Base-by-base conservation (phyloP, 176 grass and related monocot genomes). In the Urochloa ruziziensis region DNA sequence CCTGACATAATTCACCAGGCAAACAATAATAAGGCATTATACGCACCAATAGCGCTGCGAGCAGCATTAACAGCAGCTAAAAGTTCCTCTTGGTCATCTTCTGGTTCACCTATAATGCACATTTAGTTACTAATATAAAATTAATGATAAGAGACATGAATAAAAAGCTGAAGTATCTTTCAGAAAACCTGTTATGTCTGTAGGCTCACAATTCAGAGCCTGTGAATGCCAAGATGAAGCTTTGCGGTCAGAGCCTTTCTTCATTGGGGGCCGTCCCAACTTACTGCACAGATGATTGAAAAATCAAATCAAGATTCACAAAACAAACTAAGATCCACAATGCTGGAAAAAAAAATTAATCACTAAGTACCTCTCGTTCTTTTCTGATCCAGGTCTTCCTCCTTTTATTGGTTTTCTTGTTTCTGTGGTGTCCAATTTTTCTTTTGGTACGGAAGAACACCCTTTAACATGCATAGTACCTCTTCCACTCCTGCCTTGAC, bases 61-160 rank as follows among this genome's bases (percentile, higher is more conserved):
- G 92, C 91, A 85, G 91, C 90, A 51, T 88, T 83, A 82, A 87
- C 92, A 90, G 88, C 94, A 90, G 90, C 83, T 90, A 90, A 88
- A 83, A 94, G 83, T 80, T 94, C 90, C 83, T 92, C 94, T 63
- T 36, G 88, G 86, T 92, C 94, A 92, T 94, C 94, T 44, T 90
- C 87, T 70, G 78, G 72, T 83, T 90, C 85, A 88, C 76, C 94
- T 97, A 75, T 80, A 97, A 39, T 67, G 33, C 21, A 77, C 70
- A 86, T 60, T 27, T 52, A 81, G 36, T 46, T 90, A 80, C 18
- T 80, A 77, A 71, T 21, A 80, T 46, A 60, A 11, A 48, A 54
- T 64, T 24, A 61, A 58, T 18, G 29, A 23, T 4, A 0, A 52
- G 7, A 17, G 44, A 19, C 16, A 72, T 30, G 64, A 59, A 34